Base-by-base conservation (phyloP, 2,329 filamentous ascomycete genomes). In the Myriangium duriaei region DNA sequence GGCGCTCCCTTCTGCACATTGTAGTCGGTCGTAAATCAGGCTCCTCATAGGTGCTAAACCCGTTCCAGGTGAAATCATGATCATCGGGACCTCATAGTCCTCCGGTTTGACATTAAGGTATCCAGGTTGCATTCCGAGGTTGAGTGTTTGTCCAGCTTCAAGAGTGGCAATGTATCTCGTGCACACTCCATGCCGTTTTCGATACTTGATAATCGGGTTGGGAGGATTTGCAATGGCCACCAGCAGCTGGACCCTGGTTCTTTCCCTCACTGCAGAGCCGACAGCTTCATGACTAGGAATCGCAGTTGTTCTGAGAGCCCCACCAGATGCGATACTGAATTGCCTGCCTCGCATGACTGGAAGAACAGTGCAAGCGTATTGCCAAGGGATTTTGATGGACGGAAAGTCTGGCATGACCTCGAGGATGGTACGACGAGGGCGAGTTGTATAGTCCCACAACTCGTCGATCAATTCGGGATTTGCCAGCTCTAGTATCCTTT, bases 331-430 rank as follows among this genome's bases (percentile, higher is more conserved):
- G 43, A 96, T 87, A 57, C 87, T 95, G 55, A 94, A 98, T 49
- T 93, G 82, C 4, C 91, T 73, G n/a, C 79, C 81, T n/a, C 85
- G 77, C 32, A 96, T 79, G 3, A 78, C 51, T 0, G 91, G 91
- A 39, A 98, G 78, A 11, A 87, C 68, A 38, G 79, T 75, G 7
- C 82, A 68, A 1, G 79, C 68, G 34, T 79, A 74, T 39, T 79
- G 66, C 60, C 78, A 82, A 0, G 91, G 87, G 2, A 98, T 75
- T 44, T 78, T 79, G 39, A 96, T 80, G 0, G 74, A 79, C 30
- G 81, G 72, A 50, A 98, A 98, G 49, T 98, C 91, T 40, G 88
- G 78, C 17, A 98, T 70, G 3, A 94, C 80, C 59, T 98, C 91
- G 4, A 98, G 65, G 41, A 96, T 94, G 42, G 82, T 92, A 21